Conservation (phyloP, 352 stramenopile genomes). For the Phytophthora pluvialis region DNA sequence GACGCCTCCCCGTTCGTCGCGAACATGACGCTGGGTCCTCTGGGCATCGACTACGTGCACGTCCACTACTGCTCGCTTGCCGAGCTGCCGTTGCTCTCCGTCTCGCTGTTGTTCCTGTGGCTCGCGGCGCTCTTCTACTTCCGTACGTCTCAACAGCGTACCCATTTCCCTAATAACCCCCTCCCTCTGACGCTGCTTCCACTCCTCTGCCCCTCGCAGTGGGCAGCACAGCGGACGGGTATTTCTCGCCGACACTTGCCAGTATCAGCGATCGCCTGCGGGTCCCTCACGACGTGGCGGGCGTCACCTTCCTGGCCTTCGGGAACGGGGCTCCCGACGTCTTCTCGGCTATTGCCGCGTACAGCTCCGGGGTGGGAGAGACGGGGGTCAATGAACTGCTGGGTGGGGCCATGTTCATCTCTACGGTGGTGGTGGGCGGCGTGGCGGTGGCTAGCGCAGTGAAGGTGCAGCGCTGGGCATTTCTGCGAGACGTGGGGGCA, state of each 20-base stretch:
- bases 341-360: slow-evolving; percentile 91
- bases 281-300: slow-evolving; percentile 93
- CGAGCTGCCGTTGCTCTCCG: slow-evolving; percentile 56
- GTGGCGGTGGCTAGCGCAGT: slow-evolving; percentile 82
- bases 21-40: slow-evolving; percentile 74
- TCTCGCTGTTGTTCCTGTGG: slow-evolving; percentile 64
- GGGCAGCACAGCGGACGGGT: slow-evolving; percentile 97
- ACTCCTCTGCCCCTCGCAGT: slow-evolving; percentile 58
- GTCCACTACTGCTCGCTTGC: slow-evolving; percentile 77
- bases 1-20: slow-evolving; percentile 44
- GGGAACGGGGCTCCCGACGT: slow-evolving; percentile 98
- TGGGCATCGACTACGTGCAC: slow-evolving; percentile 83
- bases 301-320: slow-evolving; percentile 97
- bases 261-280: slow-evolving; percentile 92
- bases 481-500: slow-evolving; percentile 66
- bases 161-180: not conserved
- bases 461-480: slow-evolving; percentile 68
- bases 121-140: slow-evolving; percentile 85
- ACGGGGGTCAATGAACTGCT: slow-evolving; percentile 94
- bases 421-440: slow-evolving; percentile 91
- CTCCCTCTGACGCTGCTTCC: slow-evolving; percentile 14
- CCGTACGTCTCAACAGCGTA: slow-evolving; percentile 38
- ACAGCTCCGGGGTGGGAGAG: slow-evolving; percentile 70
- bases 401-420: slow-evolving; percentile 93
- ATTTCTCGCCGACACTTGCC: slow-evolving; percentile 97